These are phyloP conservation scores for Ustilago nuda DNA, from an alignment of 1,284 basidiomycete species.

Conservation along the genomic window DNA sequence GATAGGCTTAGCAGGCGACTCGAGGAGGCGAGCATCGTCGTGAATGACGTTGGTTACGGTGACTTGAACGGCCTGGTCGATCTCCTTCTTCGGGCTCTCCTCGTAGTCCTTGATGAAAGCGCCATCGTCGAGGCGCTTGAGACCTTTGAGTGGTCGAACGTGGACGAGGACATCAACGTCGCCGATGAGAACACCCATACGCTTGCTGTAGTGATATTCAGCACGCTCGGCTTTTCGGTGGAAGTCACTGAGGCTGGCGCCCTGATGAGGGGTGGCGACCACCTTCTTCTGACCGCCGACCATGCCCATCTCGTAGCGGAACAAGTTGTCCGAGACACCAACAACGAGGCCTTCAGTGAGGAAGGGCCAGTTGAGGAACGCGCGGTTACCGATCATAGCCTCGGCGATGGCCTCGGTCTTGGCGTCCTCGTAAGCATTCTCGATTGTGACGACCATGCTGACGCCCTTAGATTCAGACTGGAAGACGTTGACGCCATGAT, in stretches of 20 bases:
- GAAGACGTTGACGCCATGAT: constrained; percentile 93
- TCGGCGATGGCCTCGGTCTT: constrained; percentile 77
- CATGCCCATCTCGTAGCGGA: constrained; percentile 76
- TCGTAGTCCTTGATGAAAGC: constrained; percentile 96
- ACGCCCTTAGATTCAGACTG: constrained; percentile 89
- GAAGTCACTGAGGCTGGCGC: constrained; percentile 72
- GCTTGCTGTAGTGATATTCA: constrained; percentile 88
- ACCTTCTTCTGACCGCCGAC: constrained; percentile 53
- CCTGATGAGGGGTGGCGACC: constrained; percentile 49
- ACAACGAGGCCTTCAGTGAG: constrained; percentile 89
- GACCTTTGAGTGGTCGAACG: constrained; percentile 73
- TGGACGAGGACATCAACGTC: constrained; percentile 72
- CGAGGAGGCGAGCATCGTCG: constrained; percentile 68
- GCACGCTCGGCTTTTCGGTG: constrained; percentile 72
- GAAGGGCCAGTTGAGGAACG: constrained; percentile 93
- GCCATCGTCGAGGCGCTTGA: constrained; percentile 87
- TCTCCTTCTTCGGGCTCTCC: constrained; percentile 78
- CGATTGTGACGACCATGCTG: constrained; percentile 88
- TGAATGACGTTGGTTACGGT: constrained; percentile 57
- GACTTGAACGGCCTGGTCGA: constrained; percentile 78
- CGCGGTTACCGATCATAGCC: constrained; percentile 76
- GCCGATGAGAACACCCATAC: constrained; percentile 86
- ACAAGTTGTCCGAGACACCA: constrained; percentile 85
- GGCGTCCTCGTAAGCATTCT: constrained; percentile 78
- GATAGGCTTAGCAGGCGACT: constrained; percentile 81